phyloP scores from a whole-genome alignment of 176 grass and related monocot species.

The Carex pumila region DNA sequence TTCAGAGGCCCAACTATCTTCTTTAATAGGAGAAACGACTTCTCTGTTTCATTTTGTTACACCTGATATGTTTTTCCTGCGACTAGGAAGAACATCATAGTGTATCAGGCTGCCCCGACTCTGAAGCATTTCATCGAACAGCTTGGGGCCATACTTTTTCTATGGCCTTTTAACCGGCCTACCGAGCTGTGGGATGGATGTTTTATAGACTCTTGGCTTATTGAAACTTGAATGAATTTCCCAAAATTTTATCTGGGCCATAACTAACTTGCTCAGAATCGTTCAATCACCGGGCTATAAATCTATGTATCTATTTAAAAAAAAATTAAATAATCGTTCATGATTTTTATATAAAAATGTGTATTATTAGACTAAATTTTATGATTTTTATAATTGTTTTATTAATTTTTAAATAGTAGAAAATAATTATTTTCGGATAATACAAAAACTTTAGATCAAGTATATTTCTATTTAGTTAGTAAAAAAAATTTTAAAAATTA shows the following conservation, averaged over 20 bases:
- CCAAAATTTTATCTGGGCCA: neutral
- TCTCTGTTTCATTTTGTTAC: neutral
- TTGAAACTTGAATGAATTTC: neutral
- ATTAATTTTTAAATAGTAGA: too few relatives aligned
- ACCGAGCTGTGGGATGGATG: neutral
- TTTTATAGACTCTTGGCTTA: neutral
- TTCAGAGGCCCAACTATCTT: constrained; percentile 15
- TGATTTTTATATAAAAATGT: too few relatives aligned
- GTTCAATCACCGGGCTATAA: too few relatives aligned
- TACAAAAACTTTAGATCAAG: too few relatives aligned
- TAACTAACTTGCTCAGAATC: neutral
- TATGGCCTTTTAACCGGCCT: neutral
- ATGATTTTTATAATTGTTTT: too few relatives aligned
- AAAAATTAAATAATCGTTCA: too few relatives aligned
- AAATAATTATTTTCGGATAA: too few relatives aligned
- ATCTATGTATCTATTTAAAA: too few relatives aligned
- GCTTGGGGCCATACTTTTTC: neutral
- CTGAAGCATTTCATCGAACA: neutral
- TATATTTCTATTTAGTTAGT: too few relatives aligned
- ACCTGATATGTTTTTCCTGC: neutral
- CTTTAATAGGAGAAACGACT: neutral
- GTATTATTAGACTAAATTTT: too few relatives aligned
- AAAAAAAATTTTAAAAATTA: too few relatives aligned
- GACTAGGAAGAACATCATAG: neutral
- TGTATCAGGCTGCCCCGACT: neutral